Evolutionary conservation across 345 rosid genomes (phyloP), one percentile per base, ranked within the genome.

Genomic region (Eucalyptus leucophloia): DNA sequence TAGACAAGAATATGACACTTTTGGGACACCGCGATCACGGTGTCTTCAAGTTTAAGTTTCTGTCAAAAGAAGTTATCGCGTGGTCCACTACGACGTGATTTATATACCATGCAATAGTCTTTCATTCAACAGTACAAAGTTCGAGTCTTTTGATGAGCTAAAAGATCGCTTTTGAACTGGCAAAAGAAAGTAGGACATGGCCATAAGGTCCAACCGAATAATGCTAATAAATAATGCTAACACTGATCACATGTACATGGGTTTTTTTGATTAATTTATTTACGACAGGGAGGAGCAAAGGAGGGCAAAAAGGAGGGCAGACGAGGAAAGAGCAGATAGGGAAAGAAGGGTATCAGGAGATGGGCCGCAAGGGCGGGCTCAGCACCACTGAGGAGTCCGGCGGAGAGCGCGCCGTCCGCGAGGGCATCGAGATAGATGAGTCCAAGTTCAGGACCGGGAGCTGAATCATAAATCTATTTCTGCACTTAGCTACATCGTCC

Each of bases 341-440:
- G 21, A 83, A 60, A 4, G 98, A 95, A 87, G 98, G 98, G 26
- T 96, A 96, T 49, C 92, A 93, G 88, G 94, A 96, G 89, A 95
- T 96, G 97, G 98, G 98, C 9, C 93, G 94, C 5, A 95, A 94
- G 89, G 97, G 97, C 26, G 97, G 96, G 37, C 94, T 96, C 13
- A 95, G 94, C 92, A 91, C 96, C 30, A 87, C 18, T 30, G 96
- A 95, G 4, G 95, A 94, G 89, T 94, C 97, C 1, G 95, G 97
- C 3, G 96, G 92, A 6, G 96, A 95, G 80, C 92, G 97, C 3
- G 95, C 95, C 3, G 94, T 90, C 19, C 92, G 89, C n/a, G 95
- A 96, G 92, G 97, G 98, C 15, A 93, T 97, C 45, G 30, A 88
- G 2, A 93, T 95, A 40, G 95, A 97, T 12, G 97, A 97, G 92